Percentiles rank a stretch among this genome's conserved stretches.
These are phyloP conservation scores for Paracamarosporium sp. DNA, from an alignment of 2,329 filamentous ascomycete genomes.

Conservation along the genomic window DNA sequence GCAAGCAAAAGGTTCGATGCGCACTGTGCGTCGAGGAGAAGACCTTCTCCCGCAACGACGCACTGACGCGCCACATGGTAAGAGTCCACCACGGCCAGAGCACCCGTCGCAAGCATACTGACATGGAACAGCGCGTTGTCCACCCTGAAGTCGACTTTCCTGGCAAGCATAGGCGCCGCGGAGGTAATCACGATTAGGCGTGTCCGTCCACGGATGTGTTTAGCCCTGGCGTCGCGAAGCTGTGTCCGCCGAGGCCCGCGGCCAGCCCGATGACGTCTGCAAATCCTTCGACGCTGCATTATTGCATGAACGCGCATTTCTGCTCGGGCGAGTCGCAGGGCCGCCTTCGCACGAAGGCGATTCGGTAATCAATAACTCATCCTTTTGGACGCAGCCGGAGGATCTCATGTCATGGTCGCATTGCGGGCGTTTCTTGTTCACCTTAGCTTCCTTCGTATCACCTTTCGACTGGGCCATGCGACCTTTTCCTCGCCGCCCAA, in stretches of 20 bases:
- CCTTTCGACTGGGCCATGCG: neutral
- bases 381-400: neutral
- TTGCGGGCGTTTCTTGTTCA: neutral
- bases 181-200: conserved; percentile 43
- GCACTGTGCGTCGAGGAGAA: conserved; percentile 94
- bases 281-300: conserved; percentile 22
- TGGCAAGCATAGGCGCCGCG: conserved; percentile 64
- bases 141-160: conserved; percentile 87
- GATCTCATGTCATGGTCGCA: neutral
- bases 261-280: conserved; percentile 20
- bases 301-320: neutral
- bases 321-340: neutral
- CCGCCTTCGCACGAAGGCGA: neutral
- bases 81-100: conserved; percentile 25
- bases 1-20: conserved; percentile 94
- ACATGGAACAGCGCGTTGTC: conserved; percentile 69
- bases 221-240: neutral
- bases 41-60: conserved; percentile 94
- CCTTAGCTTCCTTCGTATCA: neutral
- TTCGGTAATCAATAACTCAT: neutral
- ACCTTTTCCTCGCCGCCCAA: neutral
- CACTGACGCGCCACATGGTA: conserved; percentile 85
- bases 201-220: conserved; percentile 14
- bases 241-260: conserved; percentile 21
- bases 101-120: conserved; percentile 24